Conservation (phyloP, 257 asterid species). For the Solanum rostratum region DNA sequence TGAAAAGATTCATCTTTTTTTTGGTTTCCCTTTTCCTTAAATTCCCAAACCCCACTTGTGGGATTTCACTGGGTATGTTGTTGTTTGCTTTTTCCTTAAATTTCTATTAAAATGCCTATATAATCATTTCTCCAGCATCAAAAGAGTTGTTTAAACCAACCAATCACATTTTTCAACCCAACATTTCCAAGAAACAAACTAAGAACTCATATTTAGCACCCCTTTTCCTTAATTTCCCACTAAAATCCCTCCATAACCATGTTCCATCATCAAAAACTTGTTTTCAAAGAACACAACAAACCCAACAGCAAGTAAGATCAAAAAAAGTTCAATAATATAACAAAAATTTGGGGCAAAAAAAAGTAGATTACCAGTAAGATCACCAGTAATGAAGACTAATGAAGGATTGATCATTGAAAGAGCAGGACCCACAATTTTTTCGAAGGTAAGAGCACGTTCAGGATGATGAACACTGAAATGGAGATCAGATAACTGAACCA, state of each 20-base stretch:
- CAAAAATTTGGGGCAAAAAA: not conserved
- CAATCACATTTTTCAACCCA: not conserved
- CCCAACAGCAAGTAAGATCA: not conserved
- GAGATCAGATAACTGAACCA: slow-evolving; percentile 96
- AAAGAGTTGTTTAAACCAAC: not conserved
- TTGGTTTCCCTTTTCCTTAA: not conserved
- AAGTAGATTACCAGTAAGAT: slow-evolving; percentile 61
- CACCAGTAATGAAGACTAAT: slow-evolving; percentile 91
- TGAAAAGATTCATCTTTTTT: not conserved
- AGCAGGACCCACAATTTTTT: slow-evolving; percentile 45
- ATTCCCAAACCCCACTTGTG: no score
- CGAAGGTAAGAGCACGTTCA: slow-evolving; percentile 63
- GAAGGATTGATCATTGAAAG: slow-evolving; percentile 82
- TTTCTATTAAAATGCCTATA: not conserved
- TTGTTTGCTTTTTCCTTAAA: not conserved
- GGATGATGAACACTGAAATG: slow-evolving; percentile 95
- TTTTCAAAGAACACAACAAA: not conserved
- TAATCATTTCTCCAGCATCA: not conserved
- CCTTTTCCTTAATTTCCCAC: not conserved
- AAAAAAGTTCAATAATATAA: not conserved
- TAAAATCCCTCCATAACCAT: not conserved
- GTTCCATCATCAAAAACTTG: not conserved
- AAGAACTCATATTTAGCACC: not conserved
- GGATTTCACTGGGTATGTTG: no score
- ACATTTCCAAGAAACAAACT: not conserved